Evolutionary conservation across 176 grass and related monocot genomes (phyloP), one percentile per base, ranked within the genome.

Genomic region (Cenchrus purpureus): DNA sequence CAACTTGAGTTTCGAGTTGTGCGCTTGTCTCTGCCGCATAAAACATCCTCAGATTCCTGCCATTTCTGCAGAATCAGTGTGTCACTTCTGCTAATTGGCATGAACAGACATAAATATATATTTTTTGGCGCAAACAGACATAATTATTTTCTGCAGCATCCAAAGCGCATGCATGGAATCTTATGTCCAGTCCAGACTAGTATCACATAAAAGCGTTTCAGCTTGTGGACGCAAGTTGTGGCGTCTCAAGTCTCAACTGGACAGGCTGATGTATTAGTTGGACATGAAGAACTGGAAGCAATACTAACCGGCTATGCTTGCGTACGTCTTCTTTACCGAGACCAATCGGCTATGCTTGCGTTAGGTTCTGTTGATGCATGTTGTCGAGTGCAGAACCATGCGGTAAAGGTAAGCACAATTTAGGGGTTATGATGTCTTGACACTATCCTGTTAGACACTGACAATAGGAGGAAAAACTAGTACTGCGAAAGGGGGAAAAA

Each of bases 141-240:
- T 25, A 62, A 8, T 86, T 65, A 14, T 54, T 63, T 57, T 29
- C 45, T 52, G 56, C 68, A 17, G 46, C 56, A 63, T 73, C 84
- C 57, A 77, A 49, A 20, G 53, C 42, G 65, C 51, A 6, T 85
- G 74, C 54, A 62, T 88, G 64, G 63, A 77, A 87, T 87, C 64
- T 70, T 32, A 53, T 82, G 29, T 60, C 12, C 53, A 62, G 13
- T 37, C 68, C 43, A 50, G 63, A 45, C 49, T 51, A 2, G 1
- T 13, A 32, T 42, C 15, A 54, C 48, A 42, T 10, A 54, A 28
- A 80, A n/a, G 7, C 29, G 40, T 17, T 17, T 66, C 20, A 7
- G 7, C 49, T 68, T 25, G 57, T 55, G 68, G 11, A 73, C 7
- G 11, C 54, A 63, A 69, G 19, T 8, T 17, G 46, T 16, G 13